Evolutionary conservation across 2,329 filamentous ascomycete genomes (phyloP).

Genomic region (Fusarium euwallaceae): DNA sequence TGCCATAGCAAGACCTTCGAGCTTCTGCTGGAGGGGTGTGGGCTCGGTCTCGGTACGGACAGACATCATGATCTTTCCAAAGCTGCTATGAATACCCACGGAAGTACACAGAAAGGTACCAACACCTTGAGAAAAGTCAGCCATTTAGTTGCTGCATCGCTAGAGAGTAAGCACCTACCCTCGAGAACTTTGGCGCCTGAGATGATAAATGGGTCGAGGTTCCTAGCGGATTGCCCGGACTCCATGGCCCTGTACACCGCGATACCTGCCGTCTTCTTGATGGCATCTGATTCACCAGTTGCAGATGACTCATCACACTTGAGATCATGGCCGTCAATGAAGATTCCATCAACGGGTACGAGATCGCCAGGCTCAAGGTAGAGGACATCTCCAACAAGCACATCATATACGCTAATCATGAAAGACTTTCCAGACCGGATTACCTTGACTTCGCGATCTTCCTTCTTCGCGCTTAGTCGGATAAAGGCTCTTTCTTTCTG

Average conservation of each 20-base stretch:
- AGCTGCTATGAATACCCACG: conserved; percentile 58
- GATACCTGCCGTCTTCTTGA: conserved; percentile 76
- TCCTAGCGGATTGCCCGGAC: not conserved
- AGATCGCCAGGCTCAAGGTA: not conserved
- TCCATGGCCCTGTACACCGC: not conserved
- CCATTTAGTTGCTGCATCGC: not conserved
- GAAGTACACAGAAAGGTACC: conserved; percentile 66
- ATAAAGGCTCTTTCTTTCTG: conserved; percentile 75
- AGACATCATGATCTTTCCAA: conserved; percentile 67
- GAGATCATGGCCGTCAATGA: conserved; percentile 65
- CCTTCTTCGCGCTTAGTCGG: conserved; percentile 71
- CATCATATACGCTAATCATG: not conserved
- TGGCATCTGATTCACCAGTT: conserved; percentile 78
- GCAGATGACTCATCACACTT: conserved; percentile 79
- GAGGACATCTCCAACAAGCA: not conserved
- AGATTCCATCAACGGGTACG: conserved; percentile 69
- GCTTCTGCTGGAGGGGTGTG: conserved; percentile 66
- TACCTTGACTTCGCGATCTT: conserved; percentile 74
- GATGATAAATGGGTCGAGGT: conserved; percentile 64
- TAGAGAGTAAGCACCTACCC: not conserved
- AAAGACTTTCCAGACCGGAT: conserved; percentile 56
- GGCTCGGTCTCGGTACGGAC: conserved; percentile 61
- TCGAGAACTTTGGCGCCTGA: conserved; percentile 66
- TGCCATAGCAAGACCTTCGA: conserved; percentile 39
- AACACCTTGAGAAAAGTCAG: conserved; percentile 50